phyloP scores from a whole-genome alignment of 495 filamentous ascomycete species.

The Aspergillus panamensis region DNA sequence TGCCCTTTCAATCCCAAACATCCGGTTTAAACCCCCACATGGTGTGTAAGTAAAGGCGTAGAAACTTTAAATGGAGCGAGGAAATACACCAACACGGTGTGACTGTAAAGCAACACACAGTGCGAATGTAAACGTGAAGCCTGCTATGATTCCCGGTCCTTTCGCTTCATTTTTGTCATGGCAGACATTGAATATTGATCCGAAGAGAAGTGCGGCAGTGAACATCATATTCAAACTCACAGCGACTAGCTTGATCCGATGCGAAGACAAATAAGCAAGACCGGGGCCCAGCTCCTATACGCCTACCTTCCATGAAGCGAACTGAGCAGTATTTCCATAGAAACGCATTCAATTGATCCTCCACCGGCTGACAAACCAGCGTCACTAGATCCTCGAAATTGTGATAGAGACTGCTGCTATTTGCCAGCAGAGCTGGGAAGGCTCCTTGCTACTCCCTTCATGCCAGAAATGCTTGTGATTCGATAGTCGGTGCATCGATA shows the following conservation, averaged over 20 bases:
- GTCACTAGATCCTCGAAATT: background rate
- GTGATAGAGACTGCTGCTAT: background rate
- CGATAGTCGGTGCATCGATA: background rate
- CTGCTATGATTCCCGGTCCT: background rate
- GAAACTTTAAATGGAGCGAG: too few species aligned
- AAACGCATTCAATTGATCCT: background rate
- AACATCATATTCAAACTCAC: background rate
- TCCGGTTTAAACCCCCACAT: too few species aligned
- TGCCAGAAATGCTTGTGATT: background rate
- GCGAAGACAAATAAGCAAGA: background rate
- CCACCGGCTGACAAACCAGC: background rate
- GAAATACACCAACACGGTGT: too few species aligned
- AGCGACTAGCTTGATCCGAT: background rate
- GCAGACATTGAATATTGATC: conserved; percentile 1
- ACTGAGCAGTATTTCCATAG: background rate
- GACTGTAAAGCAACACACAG: conserved; percentile 1
- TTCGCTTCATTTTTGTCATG: background rate
- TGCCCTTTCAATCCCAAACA: too few species aligned
- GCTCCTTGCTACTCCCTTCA: background rate
- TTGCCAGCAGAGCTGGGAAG: background rate
- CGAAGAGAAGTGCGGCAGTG: background rate
- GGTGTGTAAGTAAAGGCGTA: too few species aligned
- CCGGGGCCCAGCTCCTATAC: background rate
- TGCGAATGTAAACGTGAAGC: background rate
- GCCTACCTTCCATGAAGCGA: background rate